Evolutionary conservation across 306 rosid species (phyloP).

Genomic region (Fagus sylvatica): DNA sequence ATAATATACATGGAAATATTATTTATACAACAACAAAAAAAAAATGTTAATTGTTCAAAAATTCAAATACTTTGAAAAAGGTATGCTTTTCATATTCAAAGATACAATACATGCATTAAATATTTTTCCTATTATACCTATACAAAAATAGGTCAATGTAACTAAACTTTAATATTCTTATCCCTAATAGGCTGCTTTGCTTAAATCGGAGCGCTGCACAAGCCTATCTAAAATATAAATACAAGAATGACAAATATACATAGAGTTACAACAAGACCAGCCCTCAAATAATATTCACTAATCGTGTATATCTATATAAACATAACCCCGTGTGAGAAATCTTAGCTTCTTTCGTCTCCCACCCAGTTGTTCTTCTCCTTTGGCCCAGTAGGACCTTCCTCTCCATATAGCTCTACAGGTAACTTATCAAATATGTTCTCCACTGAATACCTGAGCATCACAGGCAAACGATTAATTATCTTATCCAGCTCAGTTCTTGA

Average conservation of each 20-base stretch:
- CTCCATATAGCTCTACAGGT: constrained; percentile 52
- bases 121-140: too few relatives aligned
- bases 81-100: too few relatives aligned
- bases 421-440: constrained; percentile 34
- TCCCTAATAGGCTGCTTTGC: neutral
- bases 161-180: neutral
- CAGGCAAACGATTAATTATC: constrained; percentile 37
- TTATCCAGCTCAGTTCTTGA: constrained; percentile 47
- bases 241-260: constrained; percentile 1
- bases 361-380: constrained; percentile 65
- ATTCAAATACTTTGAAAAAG: too few relatives aligned
- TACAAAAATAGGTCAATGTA: too few relatives aligned
- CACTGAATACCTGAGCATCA: constrained; percentile 25
- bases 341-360: constrained; percentile 53
- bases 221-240: neutral
- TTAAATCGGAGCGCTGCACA: neutral
- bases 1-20: too few relatives aligned
- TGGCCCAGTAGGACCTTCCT: constrained; percentile 73
- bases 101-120: too few relatives aligned
- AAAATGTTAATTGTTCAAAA: too few relatives aligned
- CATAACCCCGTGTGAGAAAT: neutral
- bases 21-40: too few relatives aligned
- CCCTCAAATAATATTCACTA: neutral
- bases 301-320: constrained; percentile 1
- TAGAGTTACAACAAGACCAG: neutral